These are phyloP conservation scores for Pythium aristosporum DNA, from an alignment of 352 stramenopile genomes.

Conservation along the genomic window DNA sequence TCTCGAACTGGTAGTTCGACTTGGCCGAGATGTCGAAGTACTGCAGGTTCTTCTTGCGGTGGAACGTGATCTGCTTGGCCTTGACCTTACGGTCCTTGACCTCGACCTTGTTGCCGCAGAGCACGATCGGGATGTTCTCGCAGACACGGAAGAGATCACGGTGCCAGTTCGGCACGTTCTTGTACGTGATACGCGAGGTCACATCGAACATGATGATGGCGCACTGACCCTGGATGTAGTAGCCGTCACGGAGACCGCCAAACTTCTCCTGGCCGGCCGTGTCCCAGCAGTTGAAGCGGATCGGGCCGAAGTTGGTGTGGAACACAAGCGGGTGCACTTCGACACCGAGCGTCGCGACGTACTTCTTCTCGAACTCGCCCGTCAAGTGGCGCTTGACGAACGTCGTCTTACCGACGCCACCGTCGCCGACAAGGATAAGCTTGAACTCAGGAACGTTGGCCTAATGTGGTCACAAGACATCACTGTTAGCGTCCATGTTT, in stretches of 20 bases:
- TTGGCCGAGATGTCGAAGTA: conserved; percentile 99
- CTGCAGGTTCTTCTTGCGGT: conserved; percentile 99
- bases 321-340: conserved; percentile 99
- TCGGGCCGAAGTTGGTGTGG: conserved; percentile 98
- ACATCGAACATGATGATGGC: conserved; percentile 99
- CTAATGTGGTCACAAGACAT: conserved; percentile 26
- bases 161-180: conserved; percentile 99
- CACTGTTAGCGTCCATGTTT: not conserved
- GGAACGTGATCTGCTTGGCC: conserved; percentile 99
- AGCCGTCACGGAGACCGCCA: conserved; percentile 93
- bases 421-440: conserved; percentile 99
- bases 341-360: conserved; percentile 98
- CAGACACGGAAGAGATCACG: conserved; percentile 99
- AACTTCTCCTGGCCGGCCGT: conserved; percentile 99
- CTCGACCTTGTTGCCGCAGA: conserved; percentile 99
- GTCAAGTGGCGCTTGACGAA: conserved; percentile 99
- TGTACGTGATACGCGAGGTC: conserved; percentile 99
- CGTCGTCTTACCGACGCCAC: conserved; percentile 99
- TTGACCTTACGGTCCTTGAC: conserved; percentile 99
- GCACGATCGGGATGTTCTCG: conserved; percentile 99
- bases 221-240: conserved; percentile 99
- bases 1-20: conserved; percentile 99
- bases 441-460: conserved; percentile 98
- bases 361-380: conserved; percentile 99
- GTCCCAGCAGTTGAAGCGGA: conserved; percentile 99